These are phyloP conservation scores for Colletotrichum horii DNA, from an alignment of 2,329 filamentous ascomycete genomes.

Conservation along the genomic window DNA sequence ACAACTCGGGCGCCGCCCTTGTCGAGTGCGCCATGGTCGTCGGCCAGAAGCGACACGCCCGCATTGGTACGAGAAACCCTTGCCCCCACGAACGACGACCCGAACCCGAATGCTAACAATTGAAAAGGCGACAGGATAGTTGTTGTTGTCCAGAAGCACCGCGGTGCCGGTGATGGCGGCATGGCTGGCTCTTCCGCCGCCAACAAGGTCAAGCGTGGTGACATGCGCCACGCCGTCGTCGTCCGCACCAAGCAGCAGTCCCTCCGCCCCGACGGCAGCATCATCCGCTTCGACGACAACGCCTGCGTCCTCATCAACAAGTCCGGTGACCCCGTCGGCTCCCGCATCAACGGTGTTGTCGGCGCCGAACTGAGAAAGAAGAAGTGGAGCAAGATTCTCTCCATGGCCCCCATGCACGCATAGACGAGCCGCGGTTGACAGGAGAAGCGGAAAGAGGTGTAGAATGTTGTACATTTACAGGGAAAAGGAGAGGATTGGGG, in stretches of 20 bases:
- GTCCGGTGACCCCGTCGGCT: conserved; percentile 92
- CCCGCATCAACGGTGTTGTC: conserved; percentile 89
- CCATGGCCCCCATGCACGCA: conserved; percentile 79
- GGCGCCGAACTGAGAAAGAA: conserved; percentile 87
- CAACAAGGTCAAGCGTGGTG: conserved; percentile 94
- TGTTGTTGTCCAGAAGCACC: conserved; percentile 96
- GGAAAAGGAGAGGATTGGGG: background rate
- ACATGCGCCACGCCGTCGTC: conserved; percentile 94
- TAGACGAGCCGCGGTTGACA: conserved; percentile 30
- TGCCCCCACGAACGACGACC: background rate
- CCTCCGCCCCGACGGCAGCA: conserved; percentile 85
- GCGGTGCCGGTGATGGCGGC: conserved; percentile 75
- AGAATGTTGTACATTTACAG: conserved; percentile 12
- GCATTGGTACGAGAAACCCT: conserved; percentile 71
- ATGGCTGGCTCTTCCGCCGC: conserved; percentile 75
- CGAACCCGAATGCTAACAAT: conserved; percentile 54
- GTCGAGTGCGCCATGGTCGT: conserved; percentile 96
- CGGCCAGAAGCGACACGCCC: conserved; percentile 86
- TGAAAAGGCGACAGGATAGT: conserved; percentile 91
- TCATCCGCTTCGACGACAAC: conserved; percentile 96
- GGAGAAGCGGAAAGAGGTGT: background rate
- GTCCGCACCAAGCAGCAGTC: conserved; percentile 90
- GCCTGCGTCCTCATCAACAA: conserved; percentile 98
- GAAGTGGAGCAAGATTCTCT: conserved; percentile 98
- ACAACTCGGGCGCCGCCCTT: conserved; percentile 90